Evolutionary conservation across 257 asterid genomes (phyloP), one percentile per base, ranked within the genome.

Genomic region (Solanum gandarillasii): DNA sequence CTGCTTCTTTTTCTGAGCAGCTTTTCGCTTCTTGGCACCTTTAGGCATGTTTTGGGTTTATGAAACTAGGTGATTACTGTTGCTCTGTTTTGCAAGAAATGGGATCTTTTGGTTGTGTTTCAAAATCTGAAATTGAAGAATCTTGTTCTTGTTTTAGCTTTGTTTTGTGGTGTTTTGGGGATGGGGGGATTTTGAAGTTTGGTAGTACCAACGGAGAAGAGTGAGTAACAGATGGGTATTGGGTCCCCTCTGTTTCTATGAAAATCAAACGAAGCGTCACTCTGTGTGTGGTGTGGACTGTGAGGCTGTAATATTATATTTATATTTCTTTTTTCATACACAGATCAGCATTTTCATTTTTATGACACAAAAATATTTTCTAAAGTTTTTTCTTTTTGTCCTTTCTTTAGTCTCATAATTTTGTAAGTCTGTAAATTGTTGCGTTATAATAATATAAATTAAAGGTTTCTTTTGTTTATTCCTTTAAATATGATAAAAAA

Each of bases 1-100:
- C 34, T 84, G 90, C 92, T 89, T 89, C 95, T 92, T 94, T 87
- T 93, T 94, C 90, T 88, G 23, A 62, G 87, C 90, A 68, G 88
- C 90, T 88, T 88, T 88, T 88, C 90, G 87, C 79, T 86, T 88
- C 90, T 88, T 88, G 5, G 90, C 76, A 86, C 90, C 90, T 48
- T 29, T 6, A 12, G 97, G 95, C 97, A 94, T 94, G 92, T 78
- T 89, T 60, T 9, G 70, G 60, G 27, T 36, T 39, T 43, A 27
- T 27, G 58, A 13, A 32, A 43, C 20, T 79, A 43, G 21, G 58
- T 23, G 31, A 32, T 78, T 78, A 34, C 14, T 8, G 58, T 3
- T 32, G 39, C 36, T 27, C 29, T 39, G 65, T 55, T 55, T 55
- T 55, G 67, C 27, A 27, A 27, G 31, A 43, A 43, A 82, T 48